Percentiles rank a stretch among this genome's conserved stretches.
Evolutionary conservation across 2,329 filamentous ascomycete species (phyloP).

Genomic region (Microdochium trichocladiopsis): DNA sequence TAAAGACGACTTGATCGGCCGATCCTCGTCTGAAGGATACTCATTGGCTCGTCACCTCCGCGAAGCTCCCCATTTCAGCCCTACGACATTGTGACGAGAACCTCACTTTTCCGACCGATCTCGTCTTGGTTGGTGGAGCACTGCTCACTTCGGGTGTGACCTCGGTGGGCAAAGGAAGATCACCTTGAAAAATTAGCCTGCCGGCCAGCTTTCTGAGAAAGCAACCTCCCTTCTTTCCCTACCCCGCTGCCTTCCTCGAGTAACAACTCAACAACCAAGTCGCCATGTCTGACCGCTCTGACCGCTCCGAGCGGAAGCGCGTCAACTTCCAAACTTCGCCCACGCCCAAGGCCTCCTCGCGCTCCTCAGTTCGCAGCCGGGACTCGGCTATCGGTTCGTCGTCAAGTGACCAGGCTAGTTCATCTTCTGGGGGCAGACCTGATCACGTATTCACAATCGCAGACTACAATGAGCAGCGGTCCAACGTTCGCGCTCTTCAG

Average conservation of each 20-base stretch:
- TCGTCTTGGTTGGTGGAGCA: background rate
- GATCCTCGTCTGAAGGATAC: background rate
- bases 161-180: background rate
- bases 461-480: conserved; percentile 10
- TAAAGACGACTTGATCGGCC: background rate
- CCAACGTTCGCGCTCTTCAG: conserved; percentile 10
- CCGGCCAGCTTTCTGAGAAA: background rate
- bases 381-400: conserved; percentile 17
- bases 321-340: conserved; percentile 12
- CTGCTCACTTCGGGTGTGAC: background rate
- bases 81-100: background rate
- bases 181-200: background rate
- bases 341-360: conserved; percentile 7
- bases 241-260: too few species aligned
- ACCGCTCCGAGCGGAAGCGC: conserved; percentile 5
- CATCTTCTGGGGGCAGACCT: conserved; percentile 14
- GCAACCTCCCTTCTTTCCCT: background rate
- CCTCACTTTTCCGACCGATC: background rate
- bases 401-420: conserved; percentile 18
- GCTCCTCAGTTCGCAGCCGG: conserved; percentile 7
- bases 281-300: background rate
- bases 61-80: background rate
- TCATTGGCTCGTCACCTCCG: background rate
- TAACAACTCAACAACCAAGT: background rate
- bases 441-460: conserved; percentile 17